These are phyloP conservation scores for Trichoderma koningii DNA, from an alignment of 2,329 filamentous ascomycete genomes.

Conservation along the genomic window DNA sequence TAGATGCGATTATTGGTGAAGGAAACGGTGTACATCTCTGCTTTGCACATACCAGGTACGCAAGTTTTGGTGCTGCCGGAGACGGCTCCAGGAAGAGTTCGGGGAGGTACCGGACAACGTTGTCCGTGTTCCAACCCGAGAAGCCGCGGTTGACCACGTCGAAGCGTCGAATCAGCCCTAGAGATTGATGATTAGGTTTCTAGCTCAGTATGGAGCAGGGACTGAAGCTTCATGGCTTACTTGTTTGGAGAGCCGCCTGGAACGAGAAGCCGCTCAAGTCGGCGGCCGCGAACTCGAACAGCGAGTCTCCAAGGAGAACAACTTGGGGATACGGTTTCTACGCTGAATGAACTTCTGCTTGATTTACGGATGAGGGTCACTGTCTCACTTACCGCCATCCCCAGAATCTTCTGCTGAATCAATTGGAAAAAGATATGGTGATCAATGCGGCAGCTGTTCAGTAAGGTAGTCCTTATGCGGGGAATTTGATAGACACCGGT, in stretches of 20 bases:
- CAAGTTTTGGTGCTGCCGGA: slow-evolving; percentile 58
- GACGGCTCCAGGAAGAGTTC: slow-evolving; percentile 70
- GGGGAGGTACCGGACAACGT: slow-evolving; percentile 69
- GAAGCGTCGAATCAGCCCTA: slow-evolving; percentile 73
- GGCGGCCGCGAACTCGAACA: slow-evolving; percentile 69
- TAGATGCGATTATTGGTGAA: background rate
- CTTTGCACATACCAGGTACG: slow-evolving; percentile 60
- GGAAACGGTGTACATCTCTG: background rate
- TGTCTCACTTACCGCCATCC: slow-evolving; percentile 32
- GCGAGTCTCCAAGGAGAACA: slow-evolving; percentile 86
- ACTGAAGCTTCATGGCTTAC: slow-evolving; percentile 45
- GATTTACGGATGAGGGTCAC: too few relatives aligned
- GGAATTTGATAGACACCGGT: background rate
- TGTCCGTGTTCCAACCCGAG: slow-evolving; percentile 79
- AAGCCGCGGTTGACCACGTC: slow-evolving; percentile 90
- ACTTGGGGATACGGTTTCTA: slow-evolving; percentile 68
- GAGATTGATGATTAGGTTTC: background rate
- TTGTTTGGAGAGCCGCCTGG: slow-evolving; percentile 67
- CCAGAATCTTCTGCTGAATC: too few relatives aligned
- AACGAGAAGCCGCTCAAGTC: slow-evolving; percentile 72
- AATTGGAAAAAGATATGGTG: too few relatives aligned
- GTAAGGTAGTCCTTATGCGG: background rate
- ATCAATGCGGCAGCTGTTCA: too few relatives aligned
- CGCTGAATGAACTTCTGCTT: background rate
- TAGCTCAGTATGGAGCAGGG: background rate